phyloP scores from a whole-genome alignment of 345 rosid species.

The Raphanus sativus region DNA sequence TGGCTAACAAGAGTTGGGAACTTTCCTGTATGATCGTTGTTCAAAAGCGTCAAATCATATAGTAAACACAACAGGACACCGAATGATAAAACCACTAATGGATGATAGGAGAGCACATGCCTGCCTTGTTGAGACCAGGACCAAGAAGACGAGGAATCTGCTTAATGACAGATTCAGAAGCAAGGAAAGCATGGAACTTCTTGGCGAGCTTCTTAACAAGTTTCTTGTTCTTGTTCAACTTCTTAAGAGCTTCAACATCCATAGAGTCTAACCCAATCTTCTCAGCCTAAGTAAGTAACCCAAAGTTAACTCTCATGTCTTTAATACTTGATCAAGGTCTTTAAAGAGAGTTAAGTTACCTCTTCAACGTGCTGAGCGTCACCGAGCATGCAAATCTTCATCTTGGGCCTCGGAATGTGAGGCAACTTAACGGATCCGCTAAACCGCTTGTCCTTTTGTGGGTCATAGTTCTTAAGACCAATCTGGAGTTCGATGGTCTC shows the following conservation, averaged over 20 bases:
- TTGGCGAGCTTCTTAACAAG: conserved; percentile 84
- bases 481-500: conserved; percentile 96
- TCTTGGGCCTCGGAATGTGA: conserved; percentile 89
- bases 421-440: conserved; percentile 93
- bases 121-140: conserved; percentile 91
- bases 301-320: too few relatives aligned
- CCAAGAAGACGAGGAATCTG: conserved; percentile 86
- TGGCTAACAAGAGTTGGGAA: conserved; percentile 77
- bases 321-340: not conserved
- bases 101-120: conserved; percentile 41
- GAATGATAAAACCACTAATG: not conserved
- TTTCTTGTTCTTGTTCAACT: conserved; percentile 78
- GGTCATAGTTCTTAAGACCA: conserved; percentile 93
- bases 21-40: conserved; percentile 58
- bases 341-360: conserved; percentile 36
- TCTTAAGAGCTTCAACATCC: conserved; percentile 77
- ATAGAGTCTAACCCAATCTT: conserved; percentile 65
- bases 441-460: conserved; percentile 93
- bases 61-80: not conserved
- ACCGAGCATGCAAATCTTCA: conserved; percentile 97
- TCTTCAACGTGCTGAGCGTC: conserved; percentile 95
- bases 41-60: not conserved
- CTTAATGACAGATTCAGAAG: conserved; percentile 80
- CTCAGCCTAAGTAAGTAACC: conserved; percentile 49
- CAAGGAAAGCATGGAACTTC: conserved; percentile 76